These are phyloP conservation scores for Cubamyces lactineus DNA, from an alignment of 768 basidiomycete genomes.

Conservation along the genomic window DNA sequence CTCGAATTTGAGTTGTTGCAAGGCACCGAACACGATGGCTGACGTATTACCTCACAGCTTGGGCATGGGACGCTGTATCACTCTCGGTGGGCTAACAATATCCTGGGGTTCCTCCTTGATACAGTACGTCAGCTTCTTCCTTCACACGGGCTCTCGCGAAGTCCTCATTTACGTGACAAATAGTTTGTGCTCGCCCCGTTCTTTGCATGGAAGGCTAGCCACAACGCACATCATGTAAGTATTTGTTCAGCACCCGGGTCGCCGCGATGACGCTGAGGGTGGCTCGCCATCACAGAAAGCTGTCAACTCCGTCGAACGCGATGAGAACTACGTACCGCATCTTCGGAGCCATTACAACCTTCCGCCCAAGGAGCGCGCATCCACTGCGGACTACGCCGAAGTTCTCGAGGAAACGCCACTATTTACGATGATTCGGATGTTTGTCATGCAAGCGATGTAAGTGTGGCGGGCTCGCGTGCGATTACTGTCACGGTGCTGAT, in stretches of 20 bases:
- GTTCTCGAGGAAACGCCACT: conserved; percentile 38
- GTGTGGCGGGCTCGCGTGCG: conserved; percentile 1
- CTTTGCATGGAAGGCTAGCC: conserved; percentile 37
- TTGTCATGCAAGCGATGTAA: conserved; percentile 35
- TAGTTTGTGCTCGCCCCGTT: conserved; percentile 37
- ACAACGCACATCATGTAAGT: conserved; percentile 37
- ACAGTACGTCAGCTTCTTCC: conserved; percentile 22
- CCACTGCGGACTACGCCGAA: conserved; percentile 34
- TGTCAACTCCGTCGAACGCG: conserved; percentile 34
- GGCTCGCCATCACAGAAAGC: conserved; percentile 28
- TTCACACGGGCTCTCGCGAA: neutral
- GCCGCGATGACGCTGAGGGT: neutral
- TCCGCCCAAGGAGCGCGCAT: conserved; percentile 30
- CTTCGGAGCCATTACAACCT: conserved; percentile 32
- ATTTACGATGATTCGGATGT: conserved; percentile 31
- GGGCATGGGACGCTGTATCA: conserved; percentile 35
- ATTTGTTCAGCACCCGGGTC: neutral
- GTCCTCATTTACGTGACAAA: conserved; percentile 1
- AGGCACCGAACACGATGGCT: conserved; percentile 10
- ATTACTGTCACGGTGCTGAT: neutral
- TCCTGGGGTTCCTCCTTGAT: conserved; percentile 35
- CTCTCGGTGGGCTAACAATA: conserved; percentile 32
- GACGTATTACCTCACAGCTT: conserved; percentile 26
- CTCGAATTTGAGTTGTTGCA: conserved; percentile 2
- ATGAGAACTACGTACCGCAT: conserved; percentile 38